Evolutionary conservation across 495 filamentous ascomycete species (phyloP), one percentile per base, ranked within the genome.

Genomic region (Ramalina intermedia): DNA sequence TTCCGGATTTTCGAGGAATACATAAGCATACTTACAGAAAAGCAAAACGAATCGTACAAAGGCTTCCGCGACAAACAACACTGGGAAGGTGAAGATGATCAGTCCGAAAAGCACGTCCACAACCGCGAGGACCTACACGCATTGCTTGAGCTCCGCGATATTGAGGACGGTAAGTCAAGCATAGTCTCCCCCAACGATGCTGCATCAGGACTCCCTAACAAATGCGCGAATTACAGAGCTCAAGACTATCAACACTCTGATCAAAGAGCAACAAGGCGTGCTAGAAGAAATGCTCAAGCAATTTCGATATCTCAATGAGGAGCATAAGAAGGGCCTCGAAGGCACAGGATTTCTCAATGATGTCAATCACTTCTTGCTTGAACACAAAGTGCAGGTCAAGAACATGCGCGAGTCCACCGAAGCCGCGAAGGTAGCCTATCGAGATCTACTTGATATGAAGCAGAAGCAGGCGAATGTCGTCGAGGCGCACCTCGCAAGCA

Each of bases 381-480:
- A 78, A 23, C 81, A 80, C 57, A 69, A 70, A 36, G 67, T 66
- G 21, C 69, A 75, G 42, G 65, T 76, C n/a, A 56, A 59, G 1
- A 75, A 79, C 18, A 81, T 83, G 80, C 63, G 76, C 24, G 64
- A 72, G 21, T 67, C 76, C 41, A 66, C 66, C 6, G 58, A 63
- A 45, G 46, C 59, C 0, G 63, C 69, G 11, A 66, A 72, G 40
- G 66, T 64, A 45, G 67, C 67, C 6, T 81, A 78, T 47, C 76
- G 81, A 51, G 80, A 80, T 35, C 69, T 82, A 11, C 70, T 82
- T 8, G 77, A 82, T 58, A 75, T 84, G 61, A 78, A 79, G 42
- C 78, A 82, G 48, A 78, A 80, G 26, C 79, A 84, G 50, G 78
- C 78, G 1, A 79, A 82, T 51, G 76, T 82, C 1, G 76, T 81